Evolutionary conservation across 192 early-diverging fungal genomes (phyloP).

Genomic region (Paraglomus brasilianum): DNA sequence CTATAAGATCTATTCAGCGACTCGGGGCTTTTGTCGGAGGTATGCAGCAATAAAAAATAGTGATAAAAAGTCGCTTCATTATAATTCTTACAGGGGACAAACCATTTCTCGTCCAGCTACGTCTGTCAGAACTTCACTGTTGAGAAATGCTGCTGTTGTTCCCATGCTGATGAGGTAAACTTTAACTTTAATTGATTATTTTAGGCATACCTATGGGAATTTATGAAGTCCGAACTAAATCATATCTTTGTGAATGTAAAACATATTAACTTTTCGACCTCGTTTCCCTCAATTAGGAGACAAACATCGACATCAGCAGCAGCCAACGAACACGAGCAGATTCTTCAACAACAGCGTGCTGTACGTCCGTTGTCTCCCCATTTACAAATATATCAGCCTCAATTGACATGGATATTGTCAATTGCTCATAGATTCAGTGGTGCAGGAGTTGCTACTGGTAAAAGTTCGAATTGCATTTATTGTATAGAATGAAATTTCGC

Average conservation of each 20-base stretch:
- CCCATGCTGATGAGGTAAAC: conserved; percentile 34
- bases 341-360: conserved; percentile 51
- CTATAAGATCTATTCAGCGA: no score
- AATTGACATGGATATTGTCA: conserved; percentile 83
- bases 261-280: neutral
- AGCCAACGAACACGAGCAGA: conserved; percentile 35
- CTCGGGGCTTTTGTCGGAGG: no score
- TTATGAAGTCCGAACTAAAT: no score
- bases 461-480: neutral
- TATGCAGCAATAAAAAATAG: no score
- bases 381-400: conserved; percentile 87
- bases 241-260: neutral
- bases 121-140: conserved; percentile 20
- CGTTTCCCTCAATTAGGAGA: conserved; percentile 24
- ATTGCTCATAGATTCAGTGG: conserved; percentile 74
- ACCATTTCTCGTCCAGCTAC: neutral
- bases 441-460: conserved; percentile 65
- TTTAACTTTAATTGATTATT: neutral
- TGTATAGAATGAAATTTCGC: no score
- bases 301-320: conserved; percentile 32
- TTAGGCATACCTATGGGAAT: no score
- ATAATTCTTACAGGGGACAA: neutral
- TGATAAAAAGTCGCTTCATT: no score
- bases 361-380: conserved; percentile 82
- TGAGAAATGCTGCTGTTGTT: conserved; percentile 34